Percentiles rank a stretch among this genome's conserved stretches.
Evolutionary conservation across 306 rosid species (phyloP).

Genomic region (Oxytropis ochrocephala): DNA sequence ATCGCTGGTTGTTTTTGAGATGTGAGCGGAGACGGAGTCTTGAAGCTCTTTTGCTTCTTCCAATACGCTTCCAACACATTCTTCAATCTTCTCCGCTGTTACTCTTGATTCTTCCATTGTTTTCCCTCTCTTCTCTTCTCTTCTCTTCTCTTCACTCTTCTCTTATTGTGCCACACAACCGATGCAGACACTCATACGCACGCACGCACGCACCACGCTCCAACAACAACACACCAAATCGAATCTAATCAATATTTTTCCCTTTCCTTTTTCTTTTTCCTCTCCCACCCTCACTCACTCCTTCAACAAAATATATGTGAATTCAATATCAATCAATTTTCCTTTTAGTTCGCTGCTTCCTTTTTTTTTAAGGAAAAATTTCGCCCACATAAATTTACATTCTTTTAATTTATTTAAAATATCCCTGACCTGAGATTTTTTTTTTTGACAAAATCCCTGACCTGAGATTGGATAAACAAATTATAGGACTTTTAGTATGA

Average conservation of each 20-base stretch:
- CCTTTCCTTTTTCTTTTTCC: background rate
- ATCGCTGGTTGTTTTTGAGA: constrained; percentile 37
- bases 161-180: background rate
- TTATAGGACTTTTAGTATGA: too few relatives aligned
- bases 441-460: too few relatives aligned
- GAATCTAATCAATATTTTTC: background rate
- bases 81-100: constrained; percentile 34
- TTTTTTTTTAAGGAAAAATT: background rate
- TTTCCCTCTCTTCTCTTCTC: background rate
- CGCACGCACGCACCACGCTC: background rate
- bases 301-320: too few relatives aligned
- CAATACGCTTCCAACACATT: constrained; percentile 42
- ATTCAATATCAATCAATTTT: too few relatives aligned
- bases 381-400: background rate
- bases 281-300: background rate
- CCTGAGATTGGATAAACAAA: too few relatives aligned
- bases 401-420: background rate
- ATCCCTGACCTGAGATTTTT: too few relatives aligned
- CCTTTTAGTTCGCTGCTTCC: too few relatives aligned
- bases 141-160: background rate
- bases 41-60: constrained; percentile 77
- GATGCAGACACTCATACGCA: background rate
- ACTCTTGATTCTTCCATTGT: constrained; percentile 8
- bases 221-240: background rate
- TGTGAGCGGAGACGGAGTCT: constrained; percentile 48